phyloP scores from a whole-genome alignment of 2,329 filamentous ascomycete species.

The Pestalotiopsis fici region DNA sequence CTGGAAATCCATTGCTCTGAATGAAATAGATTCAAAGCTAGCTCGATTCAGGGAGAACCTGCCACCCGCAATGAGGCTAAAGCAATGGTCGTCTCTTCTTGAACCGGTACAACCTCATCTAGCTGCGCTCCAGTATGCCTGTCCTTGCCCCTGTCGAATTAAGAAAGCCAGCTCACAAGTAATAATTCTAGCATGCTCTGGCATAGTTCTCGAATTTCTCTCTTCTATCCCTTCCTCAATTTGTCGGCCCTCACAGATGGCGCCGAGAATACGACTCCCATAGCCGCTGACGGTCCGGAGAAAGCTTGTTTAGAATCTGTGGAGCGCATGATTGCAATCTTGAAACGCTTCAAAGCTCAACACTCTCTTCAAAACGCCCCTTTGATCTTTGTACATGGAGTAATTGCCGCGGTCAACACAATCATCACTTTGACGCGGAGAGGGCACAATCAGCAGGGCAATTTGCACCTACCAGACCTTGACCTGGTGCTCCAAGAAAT shows the following conservation, averaged over 20 bases:
- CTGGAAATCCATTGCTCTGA: not conserved
- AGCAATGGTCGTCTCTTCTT: not conserved
- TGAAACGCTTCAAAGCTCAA: constrained; percentile 6
- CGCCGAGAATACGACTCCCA: not conserved
- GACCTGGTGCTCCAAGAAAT: not conserved
- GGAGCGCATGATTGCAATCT: not conserved
- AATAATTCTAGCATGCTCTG: not conserved
- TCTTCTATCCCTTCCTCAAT: not conserved
- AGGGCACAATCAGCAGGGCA: not conserved
- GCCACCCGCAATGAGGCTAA: not conserved
- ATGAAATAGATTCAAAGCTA: not conserved
- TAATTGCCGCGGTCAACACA: constrained; percentile 1
- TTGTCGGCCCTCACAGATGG: not conserved
- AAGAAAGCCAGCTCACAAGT: not conserved
- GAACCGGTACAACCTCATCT: constrained; percentile 1
- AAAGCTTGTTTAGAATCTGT: not conserved
- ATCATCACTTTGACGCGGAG: not conserved
- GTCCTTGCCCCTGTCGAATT: not conserved
- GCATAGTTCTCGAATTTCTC: not conserved
- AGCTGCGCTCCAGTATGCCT: constrained; percentile 1
- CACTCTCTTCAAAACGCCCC: not conserved
- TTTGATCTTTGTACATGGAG: not conserved
- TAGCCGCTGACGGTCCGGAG: not conserved
- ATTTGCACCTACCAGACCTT: not conserved
- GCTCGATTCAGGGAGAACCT: not conserved